These are phyloP conservation scores for Artomyces pyxidatus DNA, from an alignment of 768 basidiomycete genomes.

Conservation along the genomic window DNA sequence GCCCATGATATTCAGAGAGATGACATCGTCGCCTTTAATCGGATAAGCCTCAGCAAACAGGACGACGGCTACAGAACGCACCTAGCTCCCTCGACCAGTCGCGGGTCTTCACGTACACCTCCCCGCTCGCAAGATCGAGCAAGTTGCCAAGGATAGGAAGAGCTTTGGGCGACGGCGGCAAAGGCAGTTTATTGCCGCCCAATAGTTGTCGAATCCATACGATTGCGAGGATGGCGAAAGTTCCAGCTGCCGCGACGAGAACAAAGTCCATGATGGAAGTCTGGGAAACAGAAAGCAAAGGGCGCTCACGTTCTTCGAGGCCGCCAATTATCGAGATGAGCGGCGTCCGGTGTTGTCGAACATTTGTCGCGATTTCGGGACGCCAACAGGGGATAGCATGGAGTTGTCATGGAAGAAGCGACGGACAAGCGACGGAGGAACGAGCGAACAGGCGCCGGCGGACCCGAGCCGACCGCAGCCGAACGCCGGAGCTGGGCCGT, in stretches of 20 bases:
- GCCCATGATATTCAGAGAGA: constrained; percentile 14
- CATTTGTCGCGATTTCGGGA: too few species aligned
- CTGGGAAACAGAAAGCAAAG: not conserved
- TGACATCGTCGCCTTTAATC: constrained; percentile 9
- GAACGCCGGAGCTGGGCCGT: too few species aligned
- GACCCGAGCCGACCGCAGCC: too few species aligned
- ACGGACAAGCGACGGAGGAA: too few species aligned
- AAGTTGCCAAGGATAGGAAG: constrained; percentile 19
- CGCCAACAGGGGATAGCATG: too few species aligned
- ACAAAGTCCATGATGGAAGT: constrained; percentile 6
- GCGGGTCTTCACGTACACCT: constrained; percentile 13
- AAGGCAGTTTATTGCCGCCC: constrained; percentile 1
- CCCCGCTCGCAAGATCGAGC: constrained; percentile 16
- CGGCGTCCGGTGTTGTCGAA: too few species aligned
- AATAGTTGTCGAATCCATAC: constrained; percentile 10
- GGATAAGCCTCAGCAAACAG: not conserved
- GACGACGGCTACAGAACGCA: not conserved
- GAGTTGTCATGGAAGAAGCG: too few species aligned
- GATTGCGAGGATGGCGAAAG: constrained; percentile 1
- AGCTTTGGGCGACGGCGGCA: constrained; percentile 18
- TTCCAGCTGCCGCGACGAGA: not conserved
- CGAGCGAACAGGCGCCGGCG: too few species aligned
- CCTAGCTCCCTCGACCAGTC: constrained; percentile 20
- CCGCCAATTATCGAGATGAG: too few species aligned
- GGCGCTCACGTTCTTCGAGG: too few species aligned